These are phyloP conservation scores for Esteya vermicola DNA, from an alignment of 2,329 filamentous ascomycete species.

Conservation along the genomic window DNA sequence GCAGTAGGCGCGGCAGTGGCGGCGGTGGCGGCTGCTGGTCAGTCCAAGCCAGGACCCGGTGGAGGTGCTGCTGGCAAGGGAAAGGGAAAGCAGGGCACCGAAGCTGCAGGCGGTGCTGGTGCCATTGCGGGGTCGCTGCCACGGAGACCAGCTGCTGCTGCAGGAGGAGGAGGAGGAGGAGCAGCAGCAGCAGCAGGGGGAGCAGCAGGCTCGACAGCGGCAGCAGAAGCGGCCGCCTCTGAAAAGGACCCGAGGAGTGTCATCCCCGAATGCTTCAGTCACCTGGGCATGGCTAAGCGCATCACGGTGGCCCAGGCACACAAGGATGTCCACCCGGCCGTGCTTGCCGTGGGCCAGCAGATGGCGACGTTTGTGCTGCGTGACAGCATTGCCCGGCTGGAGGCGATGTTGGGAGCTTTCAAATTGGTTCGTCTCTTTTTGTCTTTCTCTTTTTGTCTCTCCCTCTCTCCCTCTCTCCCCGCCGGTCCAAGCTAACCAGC, in stretches of 20 bases:
- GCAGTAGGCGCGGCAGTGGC: conserved; percentile 21
- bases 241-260: conserved; percentile 48
- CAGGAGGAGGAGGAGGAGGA: not conserved
- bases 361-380: conserved; percentile 80
- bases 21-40: conserved; percentile 24
- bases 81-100: not conserved
- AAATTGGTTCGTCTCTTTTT: conserved; percentile 47
- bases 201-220: conserved; percentile 27
- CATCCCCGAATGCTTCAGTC: conserved; percentile 62
- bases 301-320: conserved; percentile 43
- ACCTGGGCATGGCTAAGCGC: conserved; percentile 56
- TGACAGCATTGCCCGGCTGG: conserved; percentile 76
- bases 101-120: not conserved
- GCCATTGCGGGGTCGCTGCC: not conserved
- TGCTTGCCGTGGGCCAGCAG: conserved; percentile 76
- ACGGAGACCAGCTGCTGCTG: not conserved
- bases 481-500: not conserved
- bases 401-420: conserved; percentile 79
- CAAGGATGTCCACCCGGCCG: conserved; percentile 72
- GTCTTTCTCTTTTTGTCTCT: not conserved
- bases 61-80: conserved; percentile 4
- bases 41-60: conserved; percentile 33
- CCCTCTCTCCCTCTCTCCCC: not conserved
- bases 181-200: conserved; percentile 17
- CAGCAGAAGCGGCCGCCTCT: conserved; percentile 35